A percentile compares a stretch with the other conserved stretches of the same genome.
phyloP scores from a whole-genome alignment of 768 basidiomycete species.

The Phlebiopsis flavidoalba region DNA sequence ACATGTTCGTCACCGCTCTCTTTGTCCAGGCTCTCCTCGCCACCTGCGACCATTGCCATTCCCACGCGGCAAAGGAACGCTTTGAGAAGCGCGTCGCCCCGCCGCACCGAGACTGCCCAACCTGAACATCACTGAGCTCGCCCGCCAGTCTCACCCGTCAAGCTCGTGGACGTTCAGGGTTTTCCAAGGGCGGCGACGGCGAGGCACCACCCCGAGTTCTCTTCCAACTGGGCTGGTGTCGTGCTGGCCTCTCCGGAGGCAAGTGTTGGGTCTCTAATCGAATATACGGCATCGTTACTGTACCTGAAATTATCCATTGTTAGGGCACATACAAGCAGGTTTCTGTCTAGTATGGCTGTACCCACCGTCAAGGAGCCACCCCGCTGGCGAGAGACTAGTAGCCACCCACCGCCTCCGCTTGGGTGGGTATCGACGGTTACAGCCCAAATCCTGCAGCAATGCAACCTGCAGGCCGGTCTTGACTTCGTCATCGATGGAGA shows the following conservation, averaged over 20 bases:
- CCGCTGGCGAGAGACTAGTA: background rate
- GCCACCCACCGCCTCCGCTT: background rate
- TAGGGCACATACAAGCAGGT: background rate
- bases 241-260: background rate
- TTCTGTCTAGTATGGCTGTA: background rate
- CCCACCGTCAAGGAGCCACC: background rate
- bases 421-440: background rate
- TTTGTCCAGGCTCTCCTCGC: background rate
- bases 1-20: background rate
- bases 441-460: background rate
- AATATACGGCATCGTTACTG: background rate
- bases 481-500: background rate
- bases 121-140: background rate
- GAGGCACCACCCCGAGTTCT: background rate
- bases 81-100: background rate
- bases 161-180: background rate
- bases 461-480: background rate
- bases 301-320: background rate
- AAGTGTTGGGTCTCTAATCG: background rate
- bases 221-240: background rate
- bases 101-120: background rate
- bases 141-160: background rate
- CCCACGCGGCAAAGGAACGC: background rate
- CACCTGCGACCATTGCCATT: background rate
- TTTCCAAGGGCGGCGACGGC: background rate